These are phyloP conservation scores for Ophioceras dolichostomum DNA, from an alignment of 2,329 filamentous ascomycete species.

Conservation along the genomic window DNA sequence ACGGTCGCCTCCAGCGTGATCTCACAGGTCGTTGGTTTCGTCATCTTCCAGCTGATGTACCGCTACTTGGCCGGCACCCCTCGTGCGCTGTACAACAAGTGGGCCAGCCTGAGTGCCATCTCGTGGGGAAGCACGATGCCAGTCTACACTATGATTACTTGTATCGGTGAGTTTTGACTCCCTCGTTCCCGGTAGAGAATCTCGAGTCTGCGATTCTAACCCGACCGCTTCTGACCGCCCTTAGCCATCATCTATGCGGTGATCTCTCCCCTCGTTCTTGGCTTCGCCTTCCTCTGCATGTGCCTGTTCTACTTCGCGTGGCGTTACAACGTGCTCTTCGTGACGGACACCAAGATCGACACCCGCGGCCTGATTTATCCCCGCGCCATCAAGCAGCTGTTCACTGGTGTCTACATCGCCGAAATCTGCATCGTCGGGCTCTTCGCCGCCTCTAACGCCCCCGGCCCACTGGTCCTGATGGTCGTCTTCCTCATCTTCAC, in stretches of 20 bases:
- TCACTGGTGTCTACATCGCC: conserved; percentile 69
- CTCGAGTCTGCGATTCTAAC: too few species aligned
- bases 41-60: conserved; percentile 63
- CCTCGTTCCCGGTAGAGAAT: too few species aligned
- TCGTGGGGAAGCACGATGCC: conserved; percentile 80
- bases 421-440: conserved; percentile 74
- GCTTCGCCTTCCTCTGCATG: conserved; percentile 69
- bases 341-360: conserved; percentile 68
- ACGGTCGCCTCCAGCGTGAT: conserved; percentile 64
- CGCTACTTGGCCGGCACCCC: conserved; percentile 67
- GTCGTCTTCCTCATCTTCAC: conserved; percentile 64
- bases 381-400: conserved; percentile 76
- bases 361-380: conserved; percentile 89
- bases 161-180: too few species aligned
- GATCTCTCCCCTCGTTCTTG: conserved; percentile 75
- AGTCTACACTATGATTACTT: conserved; percentile 64
- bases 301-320: conserved; percentile 75
- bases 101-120: conserved; percentile 59
- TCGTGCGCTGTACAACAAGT: conserved; percentile 66
- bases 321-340: conserved; percentile 78
- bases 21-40: conserved; percentile 57
- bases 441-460: conserved; percentile 54
- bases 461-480: conserved; percentile 64
- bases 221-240: too few species aligned
- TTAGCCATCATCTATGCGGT: conserved; percentile 65